Evolutionary conservation across 2,329 filamentous ascomycete genomes (phyloP).

Genomic region (Alternaria arbusti): DNA sequence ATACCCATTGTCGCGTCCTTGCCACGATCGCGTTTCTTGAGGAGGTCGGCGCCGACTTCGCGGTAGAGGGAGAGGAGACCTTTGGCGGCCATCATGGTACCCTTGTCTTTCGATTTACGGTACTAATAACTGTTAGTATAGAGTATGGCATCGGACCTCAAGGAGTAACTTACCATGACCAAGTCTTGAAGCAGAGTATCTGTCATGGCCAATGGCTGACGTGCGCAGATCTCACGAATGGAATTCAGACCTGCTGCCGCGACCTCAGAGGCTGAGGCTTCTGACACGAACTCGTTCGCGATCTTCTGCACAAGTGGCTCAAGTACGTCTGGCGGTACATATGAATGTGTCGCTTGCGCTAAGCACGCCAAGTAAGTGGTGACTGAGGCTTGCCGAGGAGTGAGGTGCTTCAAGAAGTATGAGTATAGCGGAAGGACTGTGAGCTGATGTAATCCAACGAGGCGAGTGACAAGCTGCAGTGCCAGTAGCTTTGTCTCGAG

Average conservation of each 20-base stretch:
- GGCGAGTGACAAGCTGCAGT: conserved; percentile 84
- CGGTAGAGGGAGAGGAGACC: conserved; percentile 89
- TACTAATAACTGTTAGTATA: conserved; percentile 57
- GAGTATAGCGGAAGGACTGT: conserved; percentile 91
- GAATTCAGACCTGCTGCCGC: conserved; percentile 91
- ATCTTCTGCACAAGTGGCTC: conserved; percentile 94
- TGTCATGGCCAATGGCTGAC: conserved; percentile 95
- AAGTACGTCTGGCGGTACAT: conserved; percentile 90
- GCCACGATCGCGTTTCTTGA: conserved; percentile 88
- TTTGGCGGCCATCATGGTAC: conserved; percentile 98
- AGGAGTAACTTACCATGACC: conserved; percentile 64
- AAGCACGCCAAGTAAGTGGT: conserved; percentile 92
- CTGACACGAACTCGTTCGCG: conserved; percentile 97
- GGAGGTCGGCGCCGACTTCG: conserved; percentile 86
- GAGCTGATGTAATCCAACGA: conserved; percentile 91
- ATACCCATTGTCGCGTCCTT: conserved; percentile 88
- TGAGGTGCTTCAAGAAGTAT: conserved; percentile 55
- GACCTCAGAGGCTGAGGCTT: conserved; percentile 89
- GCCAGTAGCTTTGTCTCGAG: conserved; percentile 91
- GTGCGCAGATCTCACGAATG: conserved; percentile 89
- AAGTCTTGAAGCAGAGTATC: conserved; percentile 95
- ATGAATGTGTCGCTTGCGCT: conserved; percentile 87
- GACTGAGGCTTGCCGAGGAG: conserved; percentile 73
- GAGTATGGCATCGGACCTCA: too few relatives aligned
- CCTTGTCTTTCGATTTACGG: conserved; percentile 96